These are phyloP conservation scores for Umbelopsis sp. DNA, from an alignment of 192 early-diverging fungal species.

Conservation along the genomic window DNA sequence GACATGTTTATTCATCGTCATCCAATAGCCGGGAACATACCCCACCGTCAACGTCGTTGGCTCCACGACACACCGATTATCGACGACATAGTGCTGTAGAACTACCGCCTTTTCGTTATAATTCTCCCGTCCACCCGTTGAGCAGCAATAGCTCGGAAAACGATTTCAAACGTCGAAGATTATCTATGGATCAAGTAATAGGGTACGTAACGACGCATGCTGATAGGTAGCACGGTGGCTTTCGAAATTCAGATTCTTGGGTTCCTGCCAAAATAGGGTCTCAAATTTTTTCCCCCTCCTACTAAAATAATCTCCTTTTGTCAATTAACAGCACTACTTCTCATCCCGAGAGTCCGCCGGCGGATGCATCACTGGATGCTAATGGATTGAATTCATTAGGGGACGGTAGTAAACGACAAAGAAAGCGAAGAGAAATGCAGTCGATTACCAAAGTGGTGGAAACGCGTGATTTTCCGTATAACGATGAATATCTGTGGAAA, in stretches of 20 bases:
- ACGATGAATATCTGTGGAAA: conserved; percentile 53
- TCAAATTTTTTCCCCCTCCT: not conserved
- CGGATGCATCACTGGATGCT: not conserved
- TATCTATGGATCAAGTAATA: conserved; percentile 15
- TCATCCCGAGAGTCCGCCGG: conserved; percentile 11
- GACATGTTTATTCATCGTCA: not conserved
- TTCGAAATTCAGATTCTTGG: not conserved
- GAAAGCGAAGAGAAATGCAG: conserved; percentile 62
- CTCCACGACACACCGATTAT: not conserved
- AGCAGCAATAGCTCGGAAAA: not conserved
- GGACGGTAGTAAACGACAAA: conserved; percentile 29
- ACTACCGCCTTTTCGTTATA: conserved; percentile 4
- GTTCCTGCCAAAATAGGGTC: not conserved
- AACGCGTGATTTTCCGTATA: conserved; percentile 47
- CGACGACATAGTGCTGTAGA: conserved; percentile 11
- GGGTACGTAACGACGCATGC: not conserved
- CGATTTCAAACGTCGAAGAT: conserved; percentile 16
- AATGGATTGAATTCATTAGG: not conserved
- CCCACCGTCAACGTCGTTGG: not conserved
- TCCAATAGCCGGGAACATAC: conserved; percentile 3
- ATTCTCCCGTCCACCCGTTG: not conserved
- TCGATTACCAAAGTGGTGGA: conserved; percentile 61
- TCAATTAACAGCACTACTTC: not conserved
- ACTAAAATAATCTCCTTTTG: not conserved
- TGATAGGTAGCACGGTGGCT: conserved; percentile 9